Evolutionary conservation across 495 filamentous ascomycete genomes (phyloP).

Genomic region (Aspergillus bertholletiae): DNA sequence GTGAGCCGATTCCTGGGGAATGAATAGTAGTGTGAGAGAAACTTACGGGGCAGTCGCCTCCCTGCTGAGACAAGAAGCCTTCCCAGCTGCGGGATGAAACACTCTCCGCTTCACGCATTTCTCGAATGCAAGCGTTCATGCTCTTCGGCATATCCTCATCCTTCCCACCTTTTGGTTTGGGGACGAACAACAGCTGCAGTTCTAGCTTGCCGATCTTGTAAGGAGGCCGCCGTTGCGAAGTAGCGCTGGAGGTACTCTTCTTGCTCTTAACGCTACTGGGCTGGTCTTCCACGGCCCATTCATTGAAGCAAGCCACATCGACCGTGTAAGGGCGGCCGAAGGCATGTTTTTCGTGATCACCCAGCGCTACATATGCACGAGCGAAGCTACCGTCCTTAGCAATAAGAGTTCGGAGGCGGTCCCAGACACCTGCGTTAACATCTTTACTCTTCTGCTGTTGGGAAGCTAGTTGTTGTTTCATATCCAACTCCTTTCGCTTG

Average conservation of each 20-base stretch:
- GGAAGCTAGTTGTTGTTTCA: conserved; percentile 72
- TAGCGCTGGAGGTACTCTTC: conserved; percentile 60
- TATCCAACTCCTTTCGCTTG: conserved; percentile 90
- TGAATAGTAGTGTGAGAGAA: conserved; percentile 14
- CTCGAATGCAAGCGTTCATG: conserved; percentile 90
- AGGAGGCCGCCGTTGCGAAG: conserved; percentile 67
- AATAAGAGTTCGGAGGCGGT: conserved; percentile 78
- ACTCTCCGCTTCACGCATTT: conserved; percentile 84
- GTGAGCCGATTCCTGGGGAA: conserved; percentile 3
- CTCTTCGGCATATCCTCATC: conserved; percentile 99
- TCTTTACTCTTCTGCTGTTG: conserved; percentile 69
- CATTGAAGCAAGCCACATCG: conserved; percentile 92
- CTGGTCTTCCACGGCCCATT: conserved; percentile 90
- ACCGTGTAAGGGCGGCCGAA: conserved; percentile 84
- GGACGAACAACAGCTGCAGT: conserved; percentile 89
- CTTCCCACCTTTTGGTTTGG: conserved; percentile 80
- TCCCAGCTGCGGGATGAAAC: conserved; percentile 71
- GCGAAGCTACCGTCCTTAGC: conserved; percentile 91
- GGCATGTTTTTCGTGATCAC: conserved; percentile 81
- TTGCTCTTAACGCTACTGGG: conserved; percentile 86
- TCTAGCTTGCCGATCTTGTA: conserved; percentile 94
- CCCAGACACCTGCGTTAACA: conserved; percentile 65
- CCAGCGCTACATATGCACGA: conserved; percentile 86
- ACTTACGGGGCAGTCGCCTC: conserved; percentile 95
- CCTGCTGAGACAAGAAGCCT: conserved; percentile 90